A percentile compares a stretch with the other conserved stretches of the same genome.
Conservation (phyloP, 805 yeast genomes). For the Yamadazyma endophytica region DNA sequence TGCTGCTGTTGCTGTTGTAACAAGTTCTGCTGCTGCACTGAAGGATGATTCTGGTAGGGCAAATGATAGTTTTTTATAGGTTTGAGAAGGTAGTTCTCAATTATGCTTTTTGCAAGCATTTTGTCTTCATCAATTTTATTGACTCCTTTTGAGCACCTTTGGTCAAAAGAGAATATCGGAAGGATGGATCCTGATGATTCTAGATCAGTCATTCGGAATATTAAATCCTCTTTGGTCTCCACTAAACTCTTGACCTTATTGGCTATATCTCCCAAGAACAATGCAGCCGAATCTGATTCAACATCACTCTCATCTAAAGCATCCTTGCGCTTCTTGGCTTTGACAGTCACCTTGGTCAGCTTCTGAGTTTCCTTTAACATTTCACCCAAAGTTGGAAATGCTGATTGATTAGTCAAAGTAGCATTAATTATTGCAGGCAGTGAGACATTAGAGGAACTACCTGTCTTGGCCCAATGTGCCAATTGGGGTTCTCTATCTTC, state of each 20-base stretch:
- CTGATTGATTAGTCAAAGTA: constrained; percentile 44
- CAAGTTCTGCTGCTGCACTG: constrained; percentile 30
- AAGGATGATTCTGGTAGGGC: constrained; percentile 42
- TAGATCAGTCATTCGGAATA: constrained; percentile 25
- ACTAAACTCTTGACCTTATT: constrained; percentile 36
- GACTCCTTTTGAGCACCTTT: constrained; percentile 24
- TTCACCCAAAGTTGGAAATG: constrained; percentile 59
- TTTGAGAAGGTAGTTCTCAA: constrained; percentile 35
- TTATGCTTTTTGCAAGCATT: constrained; percentile 34
- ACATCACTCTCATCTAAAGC: constrained; percentile 47
- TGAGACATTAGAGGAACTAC: constrained; percentile 16
- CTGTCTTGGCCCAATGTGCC: constrained; percentile 56
- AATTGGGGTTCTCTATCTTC: constrained; percentile 47
- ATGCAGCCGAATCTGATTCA: constrained; percentile 37
- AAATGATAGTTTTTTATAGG: constrained; percentile 43
- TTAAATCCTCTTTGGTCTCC: constrained; percentile 35
- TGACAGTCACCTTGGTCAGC: constrained; percentile 16
- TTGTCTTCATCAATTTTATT: constrained; percentile 26
- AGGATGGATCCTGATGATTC: constrained; percentile 18
- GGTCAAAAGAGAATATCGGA: constrained; percentile 50
- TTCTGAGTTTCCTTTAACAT: constrained; percentile 32
- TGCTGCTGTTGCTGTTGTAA: constrained; percentile 31
- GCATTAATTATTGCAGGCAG: constrained; percentile 36
- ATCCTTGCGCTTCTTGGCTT: constrained; percentile 27
- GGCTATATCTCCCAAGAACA: constrained; percentile 46